Base-by-base conservation (phyloP, 192 early-diverging fungal species). In the Coemansia sp. region DNA sequence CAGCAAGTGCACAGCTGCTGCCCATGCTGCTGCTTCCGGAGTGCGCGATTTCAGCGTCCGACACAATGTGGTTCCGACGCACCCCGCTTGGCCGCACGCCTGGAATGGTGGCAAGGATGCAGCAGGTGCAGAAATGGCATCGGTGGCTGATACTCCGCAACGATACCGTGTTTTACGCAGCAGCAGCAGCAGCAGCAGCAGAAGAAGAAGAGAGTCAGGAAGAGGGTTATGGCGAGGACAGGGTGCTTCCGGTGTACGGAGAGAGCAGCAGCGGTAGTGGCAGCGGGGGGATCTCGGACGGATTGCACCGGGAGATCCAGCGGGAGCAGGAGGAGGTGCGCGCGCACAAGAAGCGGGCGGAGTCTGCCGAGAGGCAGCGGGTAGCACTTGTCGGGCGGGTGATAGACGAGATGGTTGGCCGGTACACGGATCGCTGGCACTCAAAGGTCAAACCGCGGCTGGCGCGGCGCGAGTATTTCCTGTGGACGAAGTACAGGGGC, bases 211-310 rank as follows among this genome's bases (percentile, higher is more conserved):
- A 6, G 47, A 8, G 15, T 11, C n/a, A n/a, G n/a, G n/a, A n/a
- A 46, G 8, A 7, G 4, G 7, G 10, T 9, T 36, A 26, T 46
- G 66, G 40, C 3, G 72, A 59, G 0, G 68, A 82, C 43, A 19
- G 57, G 7, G 68, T 73, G 1, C 63, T 87, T 26, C 82, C 82
- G 0, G 40, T 69, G 15, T 85, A 83, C 41, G 84, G 86, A 19
- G 82, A 85, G 15, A 80, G 75, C 6, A 49, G 18, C 47, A 49
- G 47, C 51, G 26, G 3, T 26, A 76, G 73, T 12, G 56, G 68
- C 32, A 64, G 57, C 6, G 67, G 48, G 8, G 78, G 55, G 45
- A n/a, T 63, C 4, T 72, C 73, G 0, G 78, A 72, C 18, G n/a
- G 45, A 13, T 36, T 76, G 19, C 19, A 43, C 41, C 73, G 73